Base-by-base conservation (phyloP, 164 flowering plant genomes). In the Berberis vulgaris region DNA sequence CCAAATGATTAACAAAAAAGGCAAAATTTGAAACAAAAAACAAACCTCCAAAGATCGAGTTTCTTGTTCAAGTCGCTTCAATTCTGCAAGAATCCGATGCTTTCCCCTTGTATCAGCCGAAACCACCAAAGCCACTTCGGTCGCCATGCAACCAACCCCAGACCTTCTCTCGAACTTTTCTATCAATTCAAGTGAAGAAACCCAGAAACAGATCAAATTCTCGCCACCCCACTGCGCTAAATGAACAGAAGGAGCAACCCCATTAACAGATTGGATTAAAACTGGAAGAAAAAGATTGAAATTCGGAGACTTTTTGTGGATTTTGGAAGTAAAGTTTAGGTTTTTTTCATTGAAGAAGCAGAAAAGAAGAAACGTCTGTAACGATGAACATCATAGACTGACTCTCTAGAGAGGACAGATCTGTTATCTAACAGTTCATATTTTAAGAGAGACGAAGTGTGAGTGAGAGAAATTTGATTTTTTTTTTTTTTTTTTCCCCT, bases 41-140 rank as follows among this genome's bases (percentile, higher is more conserved):
- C 74, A 12, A 39, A 86, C 95, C 97, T 91, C 88, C 61, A 91
- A 77, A 66, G 77, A 88, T 54, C 84, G 74, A 63, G 82, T 65
- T 75, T 91, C 95, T 75, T 86, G 93, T 74, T 91, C 93, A 57
- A 91, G 78, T 39, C 91, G 80, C 76, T 88, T 91, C 67, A 91
- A 71, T 72, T 91, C 97, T 9, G 96, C 97, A 4, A 79, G 79
- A 72, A 91, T 81, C 76, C 93, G 80, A 75, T 86, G 96, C 74
- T 83, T 91, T 62, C 97, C 97, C 61, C 91, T 69, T 6, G 81
- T 76, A 74, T 88, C 96, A 57, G 77, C 43, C 39, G 73, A 69
- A 0, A 58, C 45, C 41, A 71, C 71, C 45, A 65, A 41, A 41
- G 65, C 40, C 6, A 13, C 69, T 45, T 46, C 71, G 49, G 63